A percentile compares a stretch with the other conserved stretches of the same genome.
phyloP scores from a whole-genome alignment of 1,139 yeast genomes.

The Meyerozyma elateridarum region DNA sequence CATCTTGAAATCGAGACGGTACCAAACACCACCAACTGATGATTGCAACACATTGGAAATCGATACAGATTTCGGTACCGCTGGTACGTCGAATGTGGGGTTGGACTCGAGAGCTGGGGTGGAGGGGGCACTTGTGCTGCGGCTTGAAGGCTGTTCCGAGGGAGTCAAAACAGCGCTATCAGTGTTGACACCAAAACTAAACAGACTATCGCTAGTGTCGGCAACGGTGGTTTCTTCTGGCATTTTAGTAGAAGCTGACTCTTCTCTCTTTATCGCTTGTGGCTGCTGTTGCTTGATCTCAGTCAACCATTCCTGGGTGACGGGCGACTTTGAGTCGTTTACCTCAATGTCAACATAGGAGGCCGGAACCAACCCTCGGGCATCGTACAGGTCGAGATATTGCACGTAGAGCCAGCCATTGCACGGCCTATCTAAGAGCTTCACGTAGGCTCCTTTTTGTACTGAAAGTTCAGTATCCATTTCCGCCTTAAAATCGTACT shows the following conservation, averaged over 20 bases:
- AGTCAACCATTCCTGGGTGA: constrained; percentile 17
- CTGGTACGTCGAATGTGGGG: constrained; percentile 2
- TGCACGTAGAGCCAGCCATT: constrained; percentile 25
- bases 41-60: constrained; percentile 17
- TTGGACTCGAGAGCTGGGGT: background rate
- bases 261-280: constrained; percentile 1
- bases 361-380: constrained; percentile 20
- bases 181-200: no score
- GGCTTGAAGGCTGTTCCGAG: no score
- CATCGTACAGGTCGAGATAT: constrained; percentile 16
- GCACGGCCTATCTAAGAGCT: constrained; percentile 20
- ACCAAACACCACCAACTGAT: constrained; percentile 16
- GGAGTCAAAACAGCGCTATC: no score
- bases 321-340: constrained; percentile 18
- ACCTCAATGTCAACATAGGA: constrained; percentile 21
- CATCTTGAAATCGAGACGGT: constrained; percentile 15
- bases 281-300: constrained; percentile 7
- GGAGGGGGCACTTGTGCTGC: background rate
- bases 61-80: constrained; percentile 5
- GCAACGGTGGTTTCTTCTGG: no score
- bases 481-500: constrained; percentile 17
- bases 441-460: constrained; percentile 16
- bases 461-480: constrained; percentile 16
- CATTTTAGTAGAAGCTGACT: no score
- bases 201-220: no score